Conservation (phyloP, 1,284 basidiomycete genomes). For the Melampsora americana region DNA sequence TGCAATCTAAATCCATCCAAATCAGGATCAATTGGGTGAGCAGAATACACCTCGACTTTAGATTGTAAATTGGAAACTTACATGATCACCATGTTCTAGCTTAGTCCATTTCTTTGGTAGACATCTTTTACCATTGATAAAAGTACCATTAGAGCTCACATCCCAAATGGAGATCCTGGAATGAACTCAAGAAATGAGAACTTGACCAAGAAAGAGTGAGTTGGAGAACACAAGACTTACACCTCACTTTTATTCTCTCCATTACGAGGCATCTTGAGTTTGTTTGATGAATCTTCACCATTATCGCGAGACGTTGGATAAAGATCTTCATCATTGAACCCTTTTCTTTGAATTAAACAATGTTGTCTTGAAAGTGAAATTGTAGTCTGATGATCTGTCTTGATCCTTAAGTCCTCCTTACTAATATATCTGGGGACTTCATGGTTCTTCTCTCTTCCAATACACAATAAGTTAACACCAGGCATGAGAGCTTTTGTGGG, state of each 20-base stretch:
- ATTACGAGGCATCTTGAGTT: not conserved
- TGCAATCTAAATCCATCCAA: not conserved
- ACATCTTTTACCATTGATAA: constrained; percentile 8
- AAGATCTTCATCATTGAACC: not conserved
- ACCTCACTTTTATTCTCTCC: not conserved
- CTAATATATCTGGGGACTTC: not conserved
- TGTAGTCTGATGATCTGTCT: not conserved
- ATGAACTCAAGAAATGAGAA: not conserved
- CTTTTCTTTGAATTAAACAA: constrained; percentile 6
- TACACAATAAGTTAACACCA: not conserved
- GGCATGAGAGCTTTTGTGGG: not conserved
- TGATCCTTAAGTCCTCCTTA: not conserved
- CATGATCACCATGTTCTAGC: constrained; percentile 8
- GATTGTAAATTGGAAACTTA: not conserved
- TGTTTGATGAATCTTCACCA: not conserved
- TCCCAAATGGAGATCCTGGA: not conserved
- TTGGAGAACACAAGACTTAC: not conserved
- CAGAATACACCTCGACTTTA: not conserved
- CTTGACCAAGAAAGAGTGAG: not conserved
- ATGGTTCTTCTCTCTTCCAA: not conserved
- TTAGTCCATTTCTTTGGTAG: not conserved
- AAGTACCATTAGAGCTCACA: not conserved
- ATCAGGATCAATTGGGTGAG: not conserved
- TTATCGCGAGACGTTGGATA: not conserved
- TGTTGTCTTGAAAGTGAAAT: not conserved